These are phyloP conservation scores for Marasmius tenuissimus DNA, from an alignment of 1,284 basidiomycete genomes.

Conservation along the genomic window DNA sequence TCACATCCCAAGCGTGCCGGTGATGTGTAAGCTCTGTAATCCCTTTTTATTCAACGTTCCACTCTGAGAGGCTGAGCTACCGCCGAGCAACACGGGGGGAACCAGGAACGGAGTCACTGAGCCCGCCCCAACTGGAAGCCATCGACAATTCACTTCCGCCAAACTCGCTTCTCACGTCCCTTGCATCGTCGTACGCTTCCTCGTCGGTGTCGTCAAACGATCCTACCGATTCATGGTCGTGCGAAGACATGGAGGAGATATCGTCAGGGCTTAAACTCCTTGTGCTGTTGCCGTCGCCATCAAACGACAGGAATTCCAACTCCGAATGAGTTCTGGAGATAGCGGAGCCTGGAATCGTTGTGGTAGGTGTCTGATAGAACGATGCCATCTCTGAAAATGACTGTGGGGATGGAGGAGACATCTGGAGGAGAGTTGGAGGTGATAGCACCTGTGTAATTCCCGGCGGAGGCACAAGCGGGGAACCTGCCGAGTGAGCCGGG, in stretches of 20 bases:
- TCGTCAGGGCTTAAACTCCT: neutral
- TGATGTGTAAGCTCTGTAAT: no score
- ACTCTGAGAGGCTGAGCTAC: no score
- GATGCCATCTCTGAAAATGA: neutral
- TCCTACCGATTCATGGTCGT: neutral
- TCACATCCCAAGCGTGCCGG: no score
- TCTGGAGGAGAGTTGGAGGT: constrained; percentile 7
- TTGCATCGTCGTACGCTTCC: neutral
- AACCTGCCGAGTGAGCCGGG: neutral
- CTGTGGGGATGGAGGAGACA: constrained; percentile 13
- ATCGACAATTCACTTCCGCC: neutral
- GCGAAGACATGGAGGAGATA: neutral
- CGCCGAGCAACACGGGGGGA: neutral
- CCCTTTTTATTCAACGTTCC: no score
- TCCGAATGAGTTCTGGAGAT: neutral
- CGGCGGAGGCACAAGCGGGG: neutral
- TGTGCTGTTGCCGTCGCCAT: neutral
- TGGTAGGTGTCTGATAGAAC: neutral
- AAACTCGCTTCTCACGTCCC: neutral
- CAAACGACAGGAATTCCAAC: neutral
- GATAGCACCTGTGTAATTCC: neutral
- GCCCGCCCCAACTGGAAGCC: neutral
- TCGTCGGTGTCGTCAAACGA: neutral
- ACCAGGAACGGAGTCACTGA: neutral
- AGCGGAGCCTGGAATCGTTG: neutral